Conservation (phyloP, 208 protist genomes). For the Herpetomonas samuelpessoai region DNA sequence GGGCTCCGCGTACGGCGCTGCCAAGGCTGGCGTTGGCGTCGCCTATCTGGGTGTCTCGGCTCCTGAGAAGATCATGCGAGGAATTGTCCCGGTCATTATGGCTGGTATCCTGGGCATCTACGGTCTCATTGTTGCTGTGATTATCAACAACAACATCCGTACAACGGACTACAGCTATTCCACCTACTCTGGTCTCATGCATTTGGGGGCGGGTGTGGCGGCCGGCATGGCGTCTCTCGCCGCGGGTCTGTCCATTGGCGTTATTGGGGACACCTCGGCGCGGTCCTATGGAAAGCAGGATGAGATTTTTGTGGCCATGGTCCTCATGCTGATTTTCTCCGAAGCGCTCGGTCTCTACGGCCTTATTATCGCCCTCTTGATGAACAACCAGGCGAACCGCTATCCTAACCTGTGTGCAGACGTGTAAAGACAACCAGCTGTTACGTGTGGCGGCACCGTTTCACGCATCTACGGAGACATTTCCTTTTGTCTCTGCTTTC, state of each 20-base stretch:
- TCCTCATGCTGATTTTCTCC: constrained; percentile 99
- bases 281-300: constrained; percentile 94
- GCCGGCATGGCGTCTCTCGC: constrained; percentile 95
- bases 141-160: constrained; percentile 88
- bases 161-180: constrained; percentile 61
- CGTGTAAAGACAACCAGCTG: constrained; percentile 4
- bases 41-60: constrained; percentile 95
- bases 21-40: constrained; percentile 97
- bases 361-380: constrained; percentile 97
- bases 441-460: too few relatives aligned
- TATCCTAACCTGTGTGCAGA: constrained; percentile 59
- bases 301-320: constrained; percentile 99
- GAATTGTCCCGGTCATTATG: constrained; percentile 91
- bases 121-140: constrained; percentile 85
- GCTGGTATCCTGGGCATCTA: constrained; percentile 94
- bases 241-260: constrained; percentile 98
- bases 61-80: constrained; percentile 93
- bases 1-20: constrained; percentile 98
- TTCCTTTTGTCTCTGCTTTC: too few relatives aligned
- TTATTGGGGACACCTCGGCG: constrained; percentile 97
- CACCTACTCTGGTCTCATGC: constrained; percentile 91
- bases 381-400: constrained; percentile 77
- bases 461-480: too few relatives aligned
- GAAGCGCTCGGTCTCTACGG: constrained; percentile 99
- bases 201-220: constrained; percentile 96